Evolutionary conservation across 345 rosid species (phyloP), one percentile per base, ranked within the genome.

Genomic region (Eucalyptus erythrocorys): DNA sequence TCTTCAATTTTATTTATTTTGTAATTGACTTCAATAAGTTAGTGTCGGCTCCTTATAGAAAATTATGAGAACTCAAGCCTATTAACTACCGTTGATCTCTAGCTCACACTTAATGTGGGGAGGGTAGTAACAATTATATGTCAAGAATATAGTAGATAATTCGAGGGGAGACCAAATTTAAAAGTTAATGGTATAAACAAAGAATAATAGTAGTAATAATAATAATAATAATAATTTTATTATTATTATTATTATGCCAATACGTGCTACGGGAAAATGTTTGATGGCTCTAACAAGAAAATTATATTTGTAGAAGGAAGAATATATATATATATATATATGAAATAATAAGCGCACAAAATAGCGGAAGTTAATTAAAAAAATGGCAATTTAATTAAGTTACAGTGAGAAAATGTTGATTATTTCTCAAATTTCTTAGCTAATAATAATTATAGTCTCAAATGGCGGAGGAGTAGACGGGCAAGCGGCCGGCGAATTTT

Each of bases 311-410:
- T n/a, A n/a, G n/a, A n/a, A n/a, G n/a, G n/a, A n/a, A n/a, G n/a
- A n/a, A n/a, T n/a, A n/a, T n/a, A n/a, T n/a, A n/a, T n/a, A n/a
- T 5, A 16, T 50, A 27, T 26, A 61, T 27, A 61, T 64, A 6
- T n/a, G 4, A 27, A n/a, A 64, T 5, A 66, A n/a, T n/a, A n/a
- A 17, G 3, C 0, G 24, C 42, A 68, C 43, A 68, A 68, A 34
- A 34, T 34, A 0, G 13, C 0, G 2, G 80, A 34, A 34, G 43
- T 17, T 0, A 71, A 71, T 17, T 17, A 34, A 71, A 1, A 42
- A 10, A 19, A 37, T 71, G 45, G 14, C 37, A 71, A 10, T n/a
- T 19, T 37, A 37, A 40, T 19, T 40, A 71, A 71, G 81, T 10
- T 2, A 71, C 6, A 19, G 45, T 1, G 81, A 71, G 81, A 71